These are phyloP conservation scores for Extremus antarcticus DNA, from an alignment of 495 filamentous ascomycete genomes.

Conservation along the genomic window DNA sequence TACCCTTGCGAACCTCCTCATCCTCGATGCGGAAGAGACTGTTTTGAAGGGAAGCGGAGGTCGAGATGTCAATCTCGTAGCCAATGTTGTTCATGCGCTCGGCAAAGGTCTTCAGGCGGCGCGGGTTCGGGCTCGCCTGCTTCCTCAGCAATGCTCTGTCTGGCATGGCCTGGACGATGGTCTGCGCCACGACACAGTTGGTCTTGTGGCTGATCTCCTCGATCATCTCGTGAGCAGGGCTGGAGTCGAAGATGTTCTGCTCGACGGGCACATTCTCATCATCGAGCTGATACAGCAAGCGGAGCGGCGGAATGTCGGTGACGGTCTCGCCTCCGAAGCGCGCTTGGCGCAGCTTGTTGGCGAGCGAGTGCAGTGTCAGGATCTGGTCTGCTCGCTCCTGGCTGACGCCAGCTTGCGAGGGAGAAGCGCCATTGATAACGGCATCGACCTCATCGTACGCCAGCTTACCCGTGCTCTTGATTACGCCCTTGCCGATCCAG, in stretches of 20 bases:
- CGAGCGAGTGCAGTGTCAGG: slow-evolving; percentile 59
- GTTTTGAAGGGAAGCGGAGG: slow-evolving; percentile 82
- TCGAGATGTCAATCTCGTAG: slow-evolving; percentile 75
- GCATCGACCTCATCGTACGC: slow-evolving; percentile 76
- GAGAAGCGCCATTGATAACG: slow-evolving; percentile 45
- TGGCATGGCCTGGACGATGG: slow-evolving; percentile 64
- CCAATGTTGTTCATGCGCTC: slow-evolving; percentile 88
- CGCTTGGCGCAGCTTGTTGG: slow-evolving; percentile 78
- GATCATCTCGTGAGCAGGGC: slow-evolving; percentile 79
- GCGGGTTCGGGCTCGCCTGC: slow-evolving; percentile 71
- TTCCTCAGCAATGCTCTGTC: slow-evolving; percentile 88
- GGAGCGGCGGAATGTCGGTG: slow-evolving; percentile 68
- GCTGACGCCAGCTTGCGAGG: slow-evolving; percentile 39
- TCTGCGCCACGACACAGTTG: slow-evolving; percentile 80
- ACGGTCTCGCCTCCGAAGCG: slow-evolving; percentile 63
- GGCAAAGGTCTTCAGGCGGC: slow-evolving; percentile 79
- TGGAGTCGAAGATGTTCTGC: slow-evolving; percentile 89
- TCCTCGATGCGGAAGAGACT: slow-evolving; percentile 88
- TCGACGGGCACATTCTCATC: slow-evolving; percentile 96
- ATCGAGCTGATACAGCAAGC: slow-evolving; percentile 86
- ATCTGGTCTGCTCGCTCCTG: slow-evolving; percentile 59
- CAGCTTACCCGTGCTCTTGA: slow-evolving; percentile 80
- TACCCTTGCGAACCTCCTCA: slow-evolving; percentile 80
- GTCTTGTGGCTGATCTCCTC: slow-evolving; percentile 90
- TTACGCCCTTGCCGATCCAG: slow-evolving; percentile 89